Conservation (phyloP, 257 asterid species). For the Ilex asprella region DNA sequence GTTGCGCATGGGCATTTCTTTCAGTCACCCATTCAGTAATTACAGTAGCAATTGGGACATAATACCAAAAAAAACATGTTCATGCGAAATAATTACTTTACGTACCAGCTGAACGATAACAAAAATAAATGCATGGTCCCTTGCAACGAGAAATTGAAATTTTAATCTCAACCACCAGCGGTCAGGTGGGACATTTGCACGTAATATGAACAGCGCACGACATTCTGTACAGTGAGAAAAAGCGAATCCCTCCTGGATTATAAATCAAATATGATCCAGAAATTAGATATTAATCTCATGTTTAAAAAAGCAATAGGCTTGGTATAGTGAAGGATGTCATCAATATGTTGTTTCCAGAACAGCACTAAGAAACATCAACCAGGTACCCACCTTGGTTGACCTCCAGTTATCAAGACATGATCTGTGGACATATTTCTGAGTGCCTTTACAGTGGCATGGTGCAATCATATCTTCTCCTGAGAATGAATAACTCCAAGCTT, state of each 20-base stretch:
- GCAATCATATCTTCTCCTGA: slow-evolving; percentile 97
- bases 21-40: background rate
- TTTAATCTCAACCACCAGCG: slow-evolving; percentile 99
- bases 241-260: slow-evolving; percentile 91
- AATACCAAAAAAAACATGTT: background rate
- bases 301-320: background rate
- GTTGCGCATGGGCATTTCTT: background rate
- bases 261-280: background rate
- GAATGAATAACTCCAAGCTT: slow-evolving; percentile 12
- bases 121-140: slow-evolving; percentile 91
- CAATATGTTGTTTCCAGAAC: no score
- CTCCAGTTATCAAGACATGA: slow-evolving; percentile 99
- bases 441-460: slow-evolving; percentile 97
- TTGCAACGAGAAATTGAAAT: slow-evolving; percentile 93
- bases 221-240: slow-evolving; percentile 99
- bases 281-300: background rate
- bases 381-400: slow-evolving; percentile 71
- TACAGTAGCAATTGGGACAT: background rate
- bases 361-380: background rate
- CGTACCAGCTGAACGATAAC: slow-evolving; percentile 94
- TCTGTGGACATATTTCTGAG: slow-evolving; percentile 95
- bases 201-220: slow-evolving; percentile 85
- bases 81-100: background rate
- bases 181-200: slow-evolving; percentile 95
- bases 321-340: background rate